Base-by-base conservation (phyloP, 371 early-diverging fungal species). In the Mortierella sp. region DNA sequence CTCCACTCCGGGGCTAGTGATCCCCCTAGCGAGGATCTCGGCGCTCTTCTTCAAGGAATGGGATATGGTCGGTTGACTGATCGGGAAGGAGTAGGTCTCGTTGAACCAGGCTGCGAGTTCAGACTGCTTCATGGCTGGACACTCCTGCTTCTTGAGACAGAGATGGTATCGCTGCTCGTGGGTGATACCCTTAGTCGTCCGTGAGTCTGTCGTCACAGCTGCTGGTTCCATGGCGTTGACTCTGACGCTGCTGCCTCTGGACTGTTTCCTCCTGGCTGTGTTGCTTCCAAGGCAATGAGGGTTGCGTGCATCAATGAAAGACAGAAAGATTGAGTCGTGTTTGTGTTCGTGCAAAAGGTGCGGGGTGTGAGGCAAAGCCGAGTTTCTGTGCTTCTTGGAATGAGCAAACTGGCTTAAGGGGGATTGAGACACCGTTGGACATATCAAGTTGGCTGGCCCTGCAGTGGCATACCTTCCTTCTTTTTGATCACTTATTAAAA, bases 91-190 rank as follows among this genome's bases (percentile, higher is more conserved):
- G 53, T 77, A 82, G 2, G 58, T 70, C 13, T 52, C 61, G 48
- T 66, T 44, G 70, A 82, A 82, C 82, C 82, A 82, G 45, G 68
- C 52, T 2, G 77, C 78, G 2, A 82, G 78, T 41, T 82, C 78
- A 0, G 82, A 29, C 39, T 82, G 82, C 40, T 74, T 82, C 75
- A 82, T 77, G 52, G 48, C 31, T 4, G 82, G 82, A 43, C 71
- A 74, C 24, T 74, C 72, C n/a, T 74, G 71, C 68, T 82, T 82
- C 66, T 78, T 74, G 24, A 82, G 75, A 66, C 82, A 82, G 2
- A 82, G 69, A 16, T 71, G 13, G 70, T 82, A 82, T 14, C 82
- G 71, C 64, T 82, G 82, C 65, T 82, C 78, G 48, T 82, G 77
- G 2, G 82, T 82, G 22, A 82, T 74, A 24, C 81, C 81, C 58